Conservation (phyloP, 257 asterid genomes). For the Mitragyna speciosa region DNA sequence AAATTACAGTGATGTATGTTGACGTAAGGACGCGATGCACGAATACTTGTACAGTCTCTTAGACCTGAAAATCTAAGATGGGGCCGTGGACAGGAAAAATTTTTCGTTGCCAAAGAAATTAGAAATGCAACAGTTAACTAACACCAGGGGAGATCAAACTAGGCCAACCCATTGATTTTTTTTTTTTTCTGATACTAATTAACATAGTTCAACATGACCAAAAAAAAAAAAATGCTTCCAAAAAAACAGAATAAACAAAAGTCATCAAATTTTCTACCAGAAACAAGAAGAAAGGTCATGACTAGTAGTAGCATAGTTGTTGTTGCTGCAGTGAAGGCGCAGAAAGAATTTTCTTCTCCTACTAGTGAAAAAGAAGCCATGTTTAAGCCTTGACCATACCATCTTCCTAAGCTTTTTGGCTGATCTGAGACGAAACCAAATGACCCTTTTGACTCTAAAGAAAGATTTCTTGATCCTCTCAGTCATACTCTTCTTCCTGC, state of each 20-base stretch:
- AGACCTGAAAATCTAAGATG: no score
- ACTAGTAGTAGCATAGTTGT: not conserved
- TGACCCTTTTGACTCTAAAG: slow-evolving; percentile 50
- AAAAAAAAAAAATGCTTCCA: not conserved
- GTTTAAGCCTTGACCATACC: slow-evolving; percentile 53
- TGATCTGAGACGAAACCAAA: slow-evolving; percentile 44
- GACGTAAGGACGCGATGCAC: no score
- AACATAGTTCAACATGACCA: not conserved
- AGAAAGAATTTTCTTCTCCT: slow-evolving; percentile 43
- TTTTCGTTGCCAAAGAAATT: no score
- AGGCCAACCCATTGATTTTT: not conserved
- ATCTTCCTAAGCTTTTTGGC: slow-evolving; percentile 45
- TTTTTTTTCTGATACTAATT: not conserved
- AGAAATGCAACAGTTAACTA: not conserved
- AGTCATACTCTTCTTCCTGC: slow-evolving; percentile 57
- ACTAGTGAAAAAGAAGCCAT: slow-evolving; percentile 45
- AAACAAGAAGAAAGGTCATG: slow-evolving; percentile 31
- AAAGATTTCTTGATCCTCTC: slow-evolving; percentile 55
- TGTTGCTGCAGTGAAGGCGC: slow-evolving; percentile 24
- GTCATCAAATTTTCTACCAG: slow-evolving; percentile 28
- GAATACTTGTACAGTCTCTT: no score
- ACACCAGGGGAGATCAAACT: not conserved
- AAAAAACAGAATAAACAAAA: not conserved
- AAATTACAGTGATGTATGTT: no score
- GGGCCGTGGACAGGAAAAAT: not conserved